A percentile compares a stretch with the other conserved stretches of the same genome.
Evolutionary conservation across 805 yeast genomes (phyloP).

Genomic region (Kluyveromyces siamensis): DNA sequence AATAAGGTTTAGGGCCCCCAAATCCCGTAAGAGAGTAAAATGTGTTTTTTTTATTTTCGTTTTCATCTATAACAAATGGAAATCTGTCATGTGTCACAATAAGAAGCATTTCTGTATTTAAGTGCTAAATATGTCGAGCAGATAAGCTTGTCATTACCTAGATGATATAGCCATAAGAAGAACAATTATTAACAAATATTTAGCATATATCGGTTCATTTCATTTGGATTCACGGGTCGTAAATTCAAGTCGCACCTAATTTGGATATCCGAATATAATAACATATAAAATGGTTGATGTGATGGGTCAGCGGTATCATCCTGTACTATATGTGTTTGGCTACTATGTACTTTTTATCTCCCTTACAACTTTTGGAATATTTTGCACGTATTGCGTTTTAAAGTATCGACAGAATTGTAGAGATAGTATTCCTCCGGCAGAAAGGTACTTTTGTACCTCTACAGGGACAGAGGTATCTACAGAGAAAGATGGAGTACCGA

Average conservation of each 20-base stretch:
- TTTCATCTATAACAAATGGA: not conserved
- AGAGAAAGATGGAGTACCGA: not conserved
- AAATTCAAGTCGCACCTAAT: not conserved
- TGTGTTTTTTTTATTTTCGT: too few species aligned
- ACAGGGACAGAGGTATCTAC: not conserved
- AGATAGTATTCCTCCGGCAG: not conserved
- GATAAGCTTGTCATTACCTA: not conserved
- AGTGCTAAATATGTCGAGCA: not conserved
- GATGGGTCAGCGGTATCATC: not conserved
- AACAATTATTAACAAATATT: too few species aligned
- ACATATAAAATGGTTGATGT: not conserved
- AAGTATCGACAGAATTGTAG: not conserved
- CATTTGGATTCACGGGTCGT: not conserved
- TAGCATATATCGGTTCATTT: too few species aligned
- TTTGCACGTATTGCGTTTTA: not conserved
- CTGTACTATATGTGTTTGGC: not conserved
- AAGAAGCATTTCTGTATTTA: not conserved
- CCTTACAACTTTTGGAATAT: not conserved
- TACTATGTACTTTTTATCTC: constrained; percentile 1
- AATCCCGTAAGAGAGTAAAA: too few species aligned
- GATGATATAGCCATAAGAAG: too few species aligned
- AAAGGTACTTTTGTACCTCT: not conserved
- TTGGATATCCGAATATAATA: not conserved
- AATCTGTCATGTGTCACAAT: constrained; percentile 2
- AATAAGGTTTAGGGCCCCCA: too few species aligned